Evolutionary conservation across 805 yeast genomes (phyloP), one percentile per base, ranked within the genome.

Genomic region (Debaryomyces hansenii): DNA sequence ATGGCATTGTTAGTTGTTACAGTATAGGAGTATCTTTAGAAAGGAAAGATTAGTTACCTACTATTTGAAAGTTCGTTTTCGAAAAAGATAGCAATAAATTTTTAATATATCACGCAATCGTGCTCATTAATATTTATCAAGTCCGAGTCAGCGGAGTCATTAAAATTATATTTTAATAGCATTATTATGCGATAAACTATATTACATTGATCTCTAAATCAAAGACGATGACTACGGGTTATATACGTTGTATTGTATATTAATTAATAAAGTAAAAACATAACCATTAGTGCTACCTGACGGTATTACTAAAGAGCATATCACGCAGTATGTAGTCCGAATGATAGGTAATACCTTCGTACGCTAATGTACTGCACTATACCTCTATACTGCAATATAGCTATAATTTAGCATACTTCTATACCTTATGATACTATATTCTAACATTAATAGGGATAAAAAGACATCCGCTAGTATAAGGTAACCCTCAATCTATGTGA

Each of bases 401-500:
- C 34, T 31, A 31, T 31, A 31, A 3, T 12, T 31, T 31, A 31
- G 34, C 16, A 31, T 31, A 31, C 34, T 31, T 31, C 34, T 8
- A 31, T 8, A 31, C 34, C 34, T 31, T 31, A 31, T 5, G 14
- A 31, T 31, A 31, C 34, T 31, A 8, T 11, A n/a, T 14, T 31
- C 34, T 31, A 31, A 12, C 16, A 31, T 9, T 14, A 4, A 6
- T n/a, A 31, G 14, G 34, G 16, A 12, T 9, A 31, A 14, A 31
- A 31, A 31, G 2, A 39, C 4, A 11, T 15, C 27, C 16, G 18
- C 47, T 46, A 65, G 52, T 66, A 72, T 44, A 72, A 64, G n/a
- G 78, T 72, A 21, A 87, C 85, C 73, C 95, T 82, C 57, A 87
- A 75, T 63, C 92, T 78, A 66, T 87, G 94, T 45, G 90, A 77